Base-by-base conservation (phyloP, 495 filamentous ascomycete genomes). In the Margaritispora aquatica region DNA sequence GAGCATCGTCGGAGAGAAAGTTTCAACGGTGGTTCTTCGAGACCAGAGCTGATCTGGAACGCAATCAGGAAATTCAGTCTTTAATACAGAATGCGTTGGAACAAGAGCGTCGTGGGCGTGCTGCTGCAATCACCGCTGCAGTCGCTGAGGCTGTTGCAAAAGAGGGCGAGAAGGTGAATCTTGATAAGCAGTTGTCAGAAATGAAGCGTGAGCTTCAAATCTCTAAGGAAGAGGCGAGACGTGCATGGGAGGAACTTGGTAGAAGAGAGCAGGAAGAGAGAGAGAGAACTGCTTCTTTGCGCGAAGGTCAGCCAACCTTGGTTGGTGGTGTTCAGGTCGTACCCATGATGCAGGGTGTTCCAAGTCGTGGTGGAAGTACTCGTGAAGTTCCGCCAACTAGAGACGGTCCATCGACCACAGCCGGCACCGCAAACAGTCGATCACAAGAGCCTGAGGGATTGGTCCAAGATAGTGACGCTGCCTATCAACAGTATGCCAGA, bases 1-100 rank as follows among this genome's bases (percentile, higher is more conserved):
- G 94, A 21, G 94, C 95, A 20, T 95, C 89, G 21, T 96, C 92
- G 1, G 95, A 97, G 71, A 82, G 95, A 34, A 97, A 97, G 68
- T 98, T 98, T 69, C 95, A 97, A 71, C 85, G 95, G 41, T 98
- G 94, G 94, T 97, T 97, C 73, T 95, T 96, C 68, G 94, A 98
- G 65, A 96, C 90, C 1, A 84, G 92, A 47, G 79, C 84, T 38
- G 92, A 97, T 57, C 83, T 95, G 64, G 94, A 98, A 75, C 86
- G 88, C 13, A 75, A 85, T 38, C 85, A 89, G 60, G 94, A 97
- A 69, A 77, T 88, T n/a, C 88, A 89, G 55, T 89, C 80, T n/a
- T 84, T 89, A 64, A 75, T 94, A 20, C 85, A 96, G 67, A 76
- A 79, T 23, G 82, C 84, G 24, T 72, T 98, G 26, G 79, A 86